Conservation (phyloP, 129 eudicot species). For the Artemisia argyi region DNA sequence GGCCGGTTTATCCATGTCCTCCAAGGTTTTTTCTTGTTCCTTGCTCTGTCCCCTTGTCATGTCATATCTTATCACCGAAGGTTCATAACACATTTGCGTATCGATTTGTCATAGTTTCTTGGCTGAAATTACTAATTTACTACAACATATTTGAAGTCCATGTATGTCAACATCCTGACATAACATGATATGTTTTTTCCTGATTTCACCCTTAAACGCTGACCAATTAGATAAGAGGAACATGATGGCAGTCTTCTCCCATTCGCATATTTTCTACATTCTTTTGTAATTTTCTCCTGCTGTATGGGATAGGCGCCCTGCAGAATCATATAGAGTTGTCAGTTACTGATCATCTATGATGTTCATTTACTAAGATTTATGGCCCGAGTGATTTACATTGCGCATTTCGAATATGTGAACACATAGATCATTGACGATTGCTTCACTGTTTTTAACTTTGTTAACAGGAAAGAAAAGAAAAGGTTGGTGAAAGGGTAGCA, state of each 20-base stretch:
- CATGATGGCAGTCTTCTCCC: too few species aligned
- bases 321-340: too few species aligned
- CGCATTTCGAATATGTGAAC: background rate
- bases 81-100: background rate
- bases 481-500: conserved; percentile 73
- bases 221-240: too few species aligned
- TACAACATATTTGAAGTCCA: too few species aligned
- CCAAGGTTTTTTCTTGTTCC: conserved; percentile 51
- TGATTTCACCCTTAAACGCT: too few species aligned
- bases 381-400: background rate
- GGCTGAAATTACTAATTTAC: background rate
- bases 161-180: too few species aligned
- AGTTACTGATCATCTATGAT: too few species aligned
- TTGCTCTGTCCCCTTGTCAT: background rate
- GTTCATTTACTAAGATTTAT: background rate
- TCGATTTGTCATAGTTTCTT: background rate
- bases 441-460: conserved; percentile 5
- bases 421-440: background rate
- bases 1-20: conserved; percentile 63
- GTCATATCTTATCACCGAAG: conserved; percentile 3
- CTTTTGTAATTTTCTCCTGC: too few species aligned
- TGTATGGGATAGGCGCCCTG: too few species aligned
- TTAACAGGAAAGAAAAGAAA: conserved; percentile 76
- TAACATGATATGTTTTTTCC: too few species aligned
- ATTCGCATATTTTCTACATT: too few species aligned